Evolutionary conservation across 163 green algal species (phyloP).

Genomic region (Volvox carteri): DNA sequence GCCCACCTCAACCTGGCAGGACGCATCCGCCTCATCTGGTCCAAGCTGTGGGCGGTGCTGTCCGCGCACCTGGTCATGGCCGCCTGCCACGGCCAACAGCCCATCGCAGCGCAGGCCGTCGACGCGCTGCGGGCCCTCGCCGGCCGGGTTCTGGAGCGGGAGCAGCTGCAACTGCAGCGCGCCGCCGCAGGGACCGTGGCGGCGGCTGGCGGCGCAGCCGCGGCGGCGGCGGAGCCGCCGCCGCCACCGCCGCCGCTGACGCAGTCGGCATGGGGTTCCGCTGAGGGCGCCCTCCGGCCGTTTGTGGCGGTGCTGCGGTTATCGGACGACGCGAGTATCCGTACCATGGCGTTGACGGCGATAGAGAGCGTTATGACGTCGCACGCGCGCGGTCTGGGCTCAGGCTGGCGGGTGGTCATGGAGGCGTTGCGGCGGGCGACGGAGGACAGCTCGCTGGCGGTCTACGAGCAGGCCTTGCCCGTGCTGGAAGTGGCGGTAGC

Average conservation of each 20-base stretch:
- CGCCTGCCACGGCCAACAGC: conserved; percentile 86
- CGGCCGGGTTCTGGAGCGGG: conserved; percentile 87
- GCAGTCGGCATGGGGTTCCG: conserved; percentile 37
- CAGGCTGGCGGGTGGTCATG: conserved; percentile 77
- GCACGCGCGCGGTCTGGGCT: conserved; percentile 69
- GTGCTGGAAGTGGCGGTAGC: conserved; percentile 52
- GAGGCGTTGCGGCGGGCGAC: conserved; percentile 77
- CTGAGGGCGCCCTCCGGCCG: conserved; percentile 92
- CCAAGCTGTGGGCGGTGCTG: conserved; percentile 92
- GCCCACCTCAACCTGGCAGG: conserved; percentile 86
- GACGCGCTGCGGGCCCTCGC: conserved; percentile 84
- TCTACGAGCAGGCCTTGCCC: conserved; percentile 43
- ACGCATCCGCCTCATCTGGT: conserved; percentile 95
- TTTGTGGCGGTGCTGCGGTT: conserved; percentile 94
- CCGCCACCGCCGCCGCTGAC: neutral
- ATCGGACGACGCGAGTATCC: conserved; percentile 82
- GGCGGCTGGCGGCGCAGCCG: neutral
- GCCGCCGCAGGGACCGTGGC: neutral
- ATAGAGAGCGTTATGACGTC: conserved; percentile 57
- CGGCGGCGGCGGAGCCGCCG: neutral
- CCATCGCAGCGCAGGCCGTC: conserved; percentile 84
- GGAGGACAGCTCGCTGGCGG: conserved; percentile 60
- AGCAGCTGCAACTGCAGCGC: conserved; percentile 47
- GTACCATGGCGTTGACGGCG: conserved; percentile 90
- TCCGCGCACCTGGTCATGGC: conserved; percentile 92